Evolutionary conservation across 2,329 filamentous ascomycete genomes (phyloP).

Genomic region (Xylaria sp.): DNA sequence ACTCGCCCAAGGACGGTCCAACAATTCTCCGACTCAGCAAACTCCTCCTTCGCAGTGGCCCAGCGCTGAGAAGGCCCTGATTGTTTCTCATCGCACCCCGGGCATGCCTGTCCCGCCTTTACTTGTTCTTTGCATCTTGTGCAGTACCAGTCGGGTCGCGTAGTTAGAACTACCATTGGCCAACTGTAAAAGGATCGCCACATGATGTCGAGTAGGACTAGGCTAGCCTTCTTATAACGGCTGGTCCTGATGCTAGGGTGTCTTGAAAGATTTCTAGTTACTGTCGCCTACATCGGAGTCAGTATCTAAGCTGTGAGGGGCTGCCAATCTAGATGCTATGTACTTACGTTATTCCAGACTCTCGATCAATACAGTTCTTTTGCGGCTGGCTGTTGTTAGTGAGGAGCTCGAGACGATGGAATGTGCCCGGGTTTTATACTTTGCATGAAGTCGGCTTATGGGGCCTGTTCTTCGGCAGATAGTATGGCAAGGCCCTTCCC

Average conservation of each 20-base stretch:
- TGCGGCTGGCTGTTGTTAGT: not conserved
- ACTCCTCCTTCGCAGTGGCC: too few species aligned
- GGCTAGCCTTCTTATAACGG: not conserved
- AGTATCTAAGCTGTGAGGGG: not conserved
- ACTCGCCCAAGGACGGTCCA: not conserved
- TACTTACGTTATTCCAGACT: conserved; percentile 18
- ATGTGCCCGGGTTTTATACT: conserved; percentile 17
- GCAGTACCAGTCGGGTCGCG: not conserved
- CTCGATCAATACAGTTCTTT: not conserved
- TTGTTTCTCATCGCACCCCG: not conserved
- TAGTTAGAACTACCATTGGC: not conserved
- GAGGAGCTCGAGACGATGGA: not conserved
- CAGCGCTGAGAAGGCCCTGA: not conserved
- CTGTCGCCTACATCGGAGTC: not conserved
- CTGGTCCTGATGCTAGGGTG: not conserved
- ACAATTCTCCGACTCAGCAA: not conserved
- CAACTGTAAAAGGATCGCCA: not conserved
- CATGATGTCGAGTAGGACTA: not conserved
- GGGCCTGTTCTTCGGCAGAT: not conserved
- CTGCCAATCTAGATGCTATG: not conserved
- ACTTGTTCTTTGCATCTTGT: not conserved
- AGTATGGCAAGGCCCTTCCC: not conserved
- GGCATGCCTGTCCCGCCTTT: not conserved
- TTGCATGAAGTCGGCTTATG: not conserved
- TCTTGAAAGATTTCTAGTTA: not conserved